Base-by-base conservation (phyloP, 202 grass and related monocot genomes). In the Saccharum hybrid region DNA sequence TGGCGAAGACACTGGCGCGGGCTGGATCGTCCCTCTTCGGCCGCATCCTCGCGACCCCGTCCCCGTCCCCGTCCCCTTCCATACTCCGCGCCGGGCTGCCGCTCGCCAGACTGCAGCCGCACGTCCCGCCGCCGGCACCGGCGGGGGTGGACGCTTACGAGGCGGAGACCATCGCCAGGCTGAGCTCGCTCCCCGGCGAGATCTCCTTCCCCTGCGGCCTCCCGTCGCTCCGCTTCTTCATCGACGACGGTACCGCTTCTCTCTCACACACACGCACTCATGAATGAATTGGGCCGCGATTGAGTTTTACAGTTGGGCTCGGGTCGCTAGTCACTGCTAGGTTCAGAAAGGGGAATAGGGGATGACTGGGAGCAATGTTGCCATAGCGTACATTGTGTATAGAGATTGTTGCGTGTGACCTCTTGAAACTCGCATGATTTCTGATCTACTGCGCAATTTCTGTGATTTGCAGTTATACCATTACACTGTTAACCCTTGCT, bases 171-270 rank as follows among this genome's bases (percentile, higher is more conserved):
- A 67, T 95, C 40, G 86, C 88, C 60, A 76, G 52, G 57, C 82
- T 95, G 78, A 66, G 72, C 40, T 93, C 89, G 63, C 54, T 80
- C 14, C 89, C 81, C 2, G 62, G 84, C 2, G 87, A 82, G 71
- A 74, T 98, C 48, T 85, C 72, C 15, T 98, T 95, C 68, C 96
- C 96, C 26, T 98, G 96, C 34, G 92, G 92, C 34, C 87, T 95
- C 7, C 96, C 96, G 22, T 98, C 92, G 23, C 96, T 95, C 85
- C 90, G 96, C 18, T 98, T 98, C 92, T 88, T 98, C 75, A 98
- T 95, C 36, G 92, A 93, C 31, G 91, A 98, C 33, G 96, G 96
- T 98, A 75, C 23, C 7, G 1, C 34, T 10, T 28, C 46, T n/a
- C 82, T 18, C n/a, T 11, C 64, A 0, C 61, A 8, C 15, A 7